Evolutionary conservation across 208 protist genomes (phyloP).

Genomic region (Histomonas meleagridis): DNA sequence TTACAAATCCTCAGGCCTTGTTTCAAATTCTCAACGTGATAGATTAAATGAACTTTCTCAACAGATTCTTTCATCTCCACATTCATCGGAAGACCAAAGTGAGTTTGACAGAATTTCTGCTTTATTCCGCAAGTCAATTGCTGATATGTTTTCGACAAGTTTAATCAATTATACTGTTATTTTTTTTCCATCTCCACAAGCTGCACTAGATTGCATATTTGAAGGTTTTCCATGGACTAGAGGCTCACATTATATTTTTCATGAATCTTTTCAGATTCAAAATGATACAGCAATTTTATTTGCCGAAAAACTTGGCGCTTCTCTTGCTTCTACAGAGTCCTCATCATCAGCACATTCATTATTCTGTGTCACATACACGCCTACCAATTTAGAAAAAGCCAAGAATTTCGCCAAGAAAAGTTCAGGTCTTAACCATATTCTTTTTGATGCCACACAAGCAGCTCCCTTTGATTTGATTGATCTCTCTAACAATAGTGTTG

Average conservation of each 20-base stretch:
- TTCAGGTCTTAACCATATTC: not conserved
- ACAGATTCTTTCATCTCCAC: not conserved
- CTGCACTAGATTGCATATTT: conserved; percentile 7
- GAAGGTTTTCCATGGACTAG: conserved; percentile 17
- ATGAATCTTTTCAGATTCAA: not conserved
- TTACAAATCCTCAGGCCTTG: not conserved
- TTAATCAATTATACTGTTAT: not conserved
- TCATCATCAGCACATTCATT: not conserved
- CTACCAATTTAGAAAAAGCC: not conserved
- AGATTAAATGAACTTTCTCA: not conserved
- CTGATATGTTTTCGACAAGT: not conserved
- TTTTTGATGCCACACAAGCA: not conserved
- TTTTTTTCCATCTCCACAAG: not conserved
- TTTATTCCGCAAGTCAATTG: not conserved
- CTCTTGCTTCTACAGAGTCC: not conserved
- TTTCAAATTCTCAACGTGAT: not conserved
- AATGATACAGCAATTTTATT: too few relatives aligned
- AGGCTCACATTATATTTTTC: not conserved
- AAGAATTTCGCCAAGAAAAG: not conserved
- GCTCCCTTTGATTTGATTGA: not conserved
- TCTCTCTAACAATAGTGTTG: not conserved
- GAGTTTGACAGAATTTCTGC: not conserved
- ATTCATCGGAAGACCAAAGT: conserved; percentile 29
- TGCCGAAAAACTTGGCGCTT: not conserved
- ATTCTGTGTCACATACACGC: not conserved